Base-by-base conservation (phyloP, 176 grass and related monocot species). In the Saccharum spontaneum region DNA sequence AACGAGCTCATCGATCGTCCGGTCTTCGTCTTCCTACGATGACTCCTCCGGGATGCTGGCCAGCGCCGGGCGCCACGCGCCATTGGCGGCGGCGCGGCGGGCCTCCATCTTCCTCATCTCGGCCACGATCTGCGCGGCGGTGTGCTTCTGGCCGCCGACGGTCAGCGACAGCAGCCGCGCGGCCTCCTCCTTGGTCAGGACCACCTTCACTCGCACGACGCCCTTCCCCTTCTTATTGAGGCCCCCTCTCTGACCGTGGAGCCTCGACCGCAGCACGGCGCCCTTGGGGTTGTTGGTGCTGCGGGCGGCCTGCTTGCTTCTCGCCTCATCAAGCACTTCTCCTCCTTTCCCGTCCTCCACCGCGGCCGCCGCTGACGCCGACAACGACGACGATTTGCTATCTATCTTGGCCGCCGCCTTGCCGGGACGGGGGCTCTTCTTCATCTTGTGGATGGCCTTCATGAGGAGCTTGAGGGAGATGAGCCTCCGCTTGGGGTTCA, bases 151-250 rank as follows among this genome's bases (percentile, higher is more conserved):
- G 1, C 87, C 82, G 10, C 84, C 80, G 34, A 79, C 82, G 22
- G 88, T 90, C 61, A 94, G 83, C 20, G 87, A 88, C 76, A 93
- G 87, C 91, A 97, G 81, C 81, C 86, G 80, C 34, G 91, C 87
- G 31, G 94, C 94, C 72, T 88, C 94, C 86, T 90, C 92, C 90
- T 90, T 97, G 39, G 87, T 97, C 37, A 97, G 85, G 33, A 94
- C 66, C 48, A 97, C 94, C 89, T 97, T 97, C 20, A 97, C 87
- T 12, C 94, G 67, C 39, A 97, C 85, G 2, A 82, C 77, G 74
- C 80, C 85, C 89, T 92, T 69, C 2, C 72, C 12, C 12, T 62
- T 62, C 8, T 61, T 61, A 9, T 4, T 0, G 7, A 55, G 52
- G 18, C 18, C 52, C 0, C 54, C 68, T 1, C n/a, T 22, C 37